Conservation (phyloP, 1,284 basidiomycete species). For the Laetiporus sulphureus region DNA sequence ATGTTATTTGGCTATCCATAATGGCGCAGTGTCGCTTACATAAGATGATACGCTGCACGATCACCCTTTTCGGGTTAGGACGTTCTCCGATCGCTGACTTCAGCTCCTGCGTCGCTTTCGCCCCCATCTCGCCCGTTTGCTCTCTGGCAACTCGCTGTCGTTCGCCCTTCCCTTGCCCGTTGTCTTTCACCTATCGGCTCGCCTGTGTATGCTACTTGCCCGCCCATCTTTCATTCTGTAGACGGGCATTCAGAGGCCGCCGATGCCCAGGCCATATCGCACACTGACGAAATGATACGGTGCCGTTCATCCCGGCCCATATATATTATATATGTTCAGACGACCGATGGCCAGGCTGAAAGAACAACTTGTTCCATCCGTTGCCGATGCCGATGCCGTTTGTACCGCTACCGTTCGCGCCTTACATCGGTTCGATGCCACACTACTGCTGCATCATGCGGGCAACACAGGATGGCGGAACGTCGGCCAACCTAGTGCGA, state of each 20-base stretch:
- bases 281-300: slow-evolving; percentile 75
- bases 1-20: no score
- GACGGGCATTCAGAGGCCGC: slow-evolving; percentile 37
- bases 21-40: no score
- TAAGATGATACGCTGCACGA: no score
- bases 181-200: no score
- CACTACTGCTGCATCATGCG: slow-evolving; percentile 29
- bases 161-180: no score
- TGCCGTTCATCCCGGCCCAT: slow-evolving; percentile 65
- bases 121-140: no score
- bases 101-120: no score
- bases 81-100: no score
- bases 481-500: slow-evolving; percentile 37
- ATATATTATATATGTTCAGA: no score
- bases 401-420: slow-evolving; percentile 43
- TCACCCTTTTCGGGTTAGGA: no score
- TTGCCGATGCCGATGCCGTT: slow-evolving; percentile 46
- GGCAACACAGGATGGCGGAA: no score
- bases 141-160: no score
- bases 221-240: slow-evolving; percentile 83
- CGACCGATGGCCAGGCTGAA: slow-evolving; percentile 47
- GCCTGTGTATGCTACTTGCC: slow-evolving; percentile 89
- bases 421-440: slow-evolving; percentile 31
- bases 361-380: slow-evolving; percentile 58
- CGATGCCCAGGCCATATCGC: slow-evolving; percentile 65